Percentiles rank a stretch among this genome's conserved stretches.
These are phyloP conservation scores for Massariosphaeria phaeospora DNA, from an alignment of 495 filamentous ascomycete genomes.

Conservation along the genomic window DNA sequence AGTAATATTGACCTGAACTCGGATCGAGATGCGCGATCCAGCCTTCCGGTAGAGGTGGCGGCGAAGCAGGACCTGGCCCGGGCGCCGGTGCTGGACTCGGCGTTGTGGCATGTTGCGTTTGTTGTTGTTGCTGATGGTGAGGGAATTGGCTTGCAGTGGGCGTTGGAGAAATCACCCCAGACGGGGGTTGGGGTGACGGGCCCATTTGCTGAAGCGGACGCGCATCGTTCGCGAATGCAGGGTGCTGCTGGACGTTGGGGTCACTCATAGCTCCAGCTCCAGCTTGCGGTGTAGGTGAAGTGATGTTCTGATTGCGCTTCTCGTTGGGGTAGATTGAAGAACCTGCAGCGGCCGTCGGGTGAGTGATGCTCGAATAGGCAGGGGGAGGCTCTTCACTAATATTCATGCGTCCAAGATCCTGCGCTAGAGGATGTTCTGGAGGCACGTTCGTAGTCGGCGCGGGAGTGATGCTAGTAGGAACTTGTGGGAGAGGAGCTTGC, in stretches of 20 bases:
- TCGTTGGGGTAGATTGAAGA: slow-evolving; percentile 64
- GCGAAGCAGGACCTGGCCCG: slow-evolving; percentile 65
- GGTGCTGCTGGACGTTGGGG: slow-evolving; percentile 57
- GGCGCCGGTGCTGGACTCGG: slow-evolving; percentile 50
- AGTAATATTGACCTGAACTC: slow-evolving; percentile 96
- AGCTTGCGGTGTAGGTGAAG: slow-evolving; percentile 32
- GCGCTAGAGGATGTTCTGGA: slow-evolving; percentile 63
- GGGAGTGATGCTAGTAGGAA: slow-evolving; percentile 8
- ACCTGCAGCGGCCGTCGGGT: slow-evolving; percentile 36
- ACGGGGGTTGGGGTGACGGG: slow-evolving; percentile 37
- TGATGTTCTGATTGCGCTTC: slow-evolving; percentile 49
- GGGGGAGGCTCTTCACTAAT: slow-evolving; percentile 81
- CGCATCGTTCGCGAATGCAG: slow-evolving; percentile 81
- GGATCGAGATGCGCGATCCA: slow-evolving; percentile 98
- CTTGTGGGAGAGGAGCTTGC: slow-evolving; percentile 31
- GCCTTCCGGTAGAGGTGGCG: slow-evolving; percentile 89
- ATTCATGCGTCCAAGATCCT: slow-evolving; percentile 84
- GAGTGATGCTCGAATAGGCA: slow-evolving; percentile 78
- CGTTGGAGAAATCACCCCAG: slow-evolving; percentile 7
- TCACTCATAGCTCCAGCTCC: slow-evolving; percentile 20
- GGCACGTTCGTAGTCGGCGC: slow-evolving; percentile 27
- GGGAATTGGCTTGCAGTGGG: slow-evolving; percentile 21
- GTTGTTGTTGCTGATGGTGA: slow-evolving; percentile 8
- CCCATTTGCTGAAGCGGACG: slow-evolving; percentile 36
- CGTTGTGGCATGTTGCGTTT: slow-evolving; percentile 14